phyloP scores from a whole-genome alignment of 2,329 filamentous ascomycete species.

The Talaromyces islandicus region DNA sequence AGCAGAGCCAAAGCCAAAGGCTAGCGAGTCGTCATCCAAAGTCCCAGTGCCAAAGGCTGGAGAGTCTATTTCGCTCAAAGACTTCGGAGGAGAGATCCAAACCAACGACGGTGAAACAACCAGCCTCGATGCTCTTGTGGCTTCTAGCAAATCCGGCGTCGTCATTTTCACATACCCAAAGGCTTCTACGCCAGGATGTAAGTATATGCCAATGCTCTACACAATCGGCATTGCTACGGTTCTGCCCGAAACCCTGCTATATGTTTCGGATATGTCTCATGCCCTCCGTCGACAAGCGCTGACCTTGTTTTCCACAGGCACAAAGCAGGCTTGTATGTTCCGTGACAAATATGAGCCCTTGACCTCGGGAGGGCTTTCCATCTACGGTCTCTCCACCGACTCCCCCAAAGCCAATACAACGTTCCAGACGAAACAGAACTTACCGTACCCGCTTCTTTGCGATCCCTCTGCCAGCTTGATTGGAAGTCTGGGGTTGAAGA shows the following conservation, averaged over 20 bases:
- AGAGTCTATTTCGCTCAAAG: conserved; percentile 48
- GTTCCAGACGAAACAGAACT: conserved; percentile 85
- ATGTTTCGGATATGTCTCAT: background rate
- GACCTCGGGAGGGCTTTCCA: conserved; percentile 70
- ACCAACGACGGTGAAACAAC: conserved; percentile 78
- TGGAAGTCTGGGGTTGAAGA: conserved; percentile 81
- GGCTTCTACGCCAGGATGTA: conserved; percentile 91
- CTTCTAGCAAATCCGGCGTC: conserved; percentile 76
- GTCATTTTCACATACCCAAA: conserved; percentile 95
- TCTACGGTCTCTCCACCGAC: conserved; percentile 87
- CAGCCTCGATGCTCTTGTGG: conserved; percentile 71
- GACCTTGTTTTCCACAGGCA: conserved; percentile 53
- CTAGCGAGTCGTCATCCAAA: conserved; percentile 20
- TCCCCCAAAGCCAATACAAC: conserved; percentile 85
- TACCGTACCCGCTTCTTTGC: conserved; percentile 84
- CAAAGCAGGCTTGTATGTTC: conserved; percentile 88
- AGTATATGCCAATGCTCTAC: conserved; percentile 35
- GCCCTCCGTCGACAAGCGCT: background rate
- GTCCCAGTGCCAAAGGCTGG: conserved; percentile 36
- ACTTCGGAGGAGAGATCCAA: conserved; percentile 65
- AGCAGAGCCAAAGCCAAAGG: background rate
- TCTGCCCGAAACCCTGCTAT: background rate
- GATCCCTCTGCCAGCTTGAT: conserved; percentile 72
- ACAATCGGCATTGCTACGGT: background rate
- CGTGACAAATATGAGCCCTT: conserved; percentile 75